Conservation (phyloP, 1,139 yeast genomes). For the Candida gigantensis region DNA sequence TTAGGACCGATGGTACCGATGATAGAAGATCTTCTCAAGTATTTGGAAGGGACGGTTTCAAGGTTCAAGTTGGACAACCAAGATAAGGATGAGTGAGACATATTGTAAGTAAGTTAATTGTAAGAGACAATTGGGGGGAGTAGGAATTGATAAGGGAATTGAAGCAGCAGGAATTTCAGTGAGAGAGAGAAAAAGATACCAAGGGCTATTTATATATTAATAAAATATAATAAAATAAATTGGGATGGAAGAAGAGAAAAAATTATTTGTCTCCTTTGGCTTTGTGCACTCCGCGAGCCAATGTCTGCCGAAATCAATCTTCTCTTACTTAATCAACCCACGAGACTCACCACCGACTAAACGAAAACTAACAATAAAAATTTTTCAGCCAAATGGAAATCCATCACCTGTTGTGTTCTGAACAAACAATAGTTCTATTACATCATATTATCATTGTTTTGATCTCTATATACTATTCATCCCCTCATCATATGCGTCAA, state of each 20-base stretch:
- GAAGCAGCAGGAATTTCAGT: background rate
- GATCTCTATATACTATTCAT: too few relatives aligned
- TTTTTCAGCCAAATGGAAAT: too few relatives aligned
- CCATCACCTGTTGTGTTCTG: too few relatives aligned
- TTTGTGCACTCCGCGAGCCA: constrained; percentile 6
- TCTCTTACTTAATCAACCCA: constrained; percentile 6
- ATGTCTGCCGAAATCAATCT: constrained; percentile 6
- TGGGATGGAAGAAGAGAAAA: too few relatives aligned
- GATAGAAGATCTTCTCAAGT: constrained; percentile 91
- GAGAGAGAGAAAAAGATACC: constrained; percentile 4
- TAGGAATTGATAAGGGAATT: background rate
- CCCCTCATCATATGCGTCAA: too few relatives aligned
- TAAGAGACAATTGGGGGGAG: too few relatives aligned
- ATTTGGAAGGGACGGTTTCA: constrained; percentile 75
- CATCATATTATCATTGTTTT: too few relatives aligned
- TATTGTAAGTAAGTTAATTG: constrained; percentile 9
- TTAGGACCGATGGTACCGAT: constrained; percentile 99
- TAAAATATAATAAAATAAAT: too few relatives aligned
- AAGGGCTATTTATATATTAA: constrained; percentile 4
- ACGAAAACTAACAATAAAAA: too few relatives aligned
- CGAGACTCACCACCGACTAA: too few relatives aligned
- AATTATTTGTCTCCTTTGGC: too few relatives aligned
- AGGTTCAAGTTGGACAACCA: constrained; percentile 89
- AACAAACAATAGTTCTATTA: too few relatives aligned
- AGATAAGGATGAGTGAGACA: constrained; percentile 39